Percentiles rank a stretch among this genome's conserved stretches.
Conservation (phyloP, 2,329 filamentous ascomycete species). For the Orbilia blumenaviensis region DNA sequence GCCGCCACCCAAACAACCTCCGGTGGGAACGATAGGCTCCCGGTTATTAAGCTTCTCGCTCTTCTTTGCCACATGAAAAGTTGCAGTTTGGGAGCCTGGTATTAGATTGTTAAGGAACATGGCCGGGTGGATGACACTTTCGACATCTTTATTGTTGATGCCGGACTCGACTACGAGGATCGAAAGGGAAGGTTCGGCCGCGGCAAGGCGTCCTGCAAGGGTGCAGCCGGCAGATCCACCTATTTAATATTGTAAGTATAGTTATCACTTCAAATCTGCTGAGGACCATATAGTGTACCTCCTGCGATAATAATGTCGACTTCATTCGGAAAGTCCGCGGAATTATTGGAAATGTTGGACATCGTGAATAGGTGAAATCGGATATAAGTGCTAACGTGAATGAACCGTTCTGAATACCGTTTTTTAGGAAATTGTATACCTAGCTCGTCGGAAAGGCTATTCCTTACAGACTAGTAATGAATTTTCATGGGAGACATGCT, state of each 20-base stretch:
- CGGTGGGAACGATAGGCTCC: conserved; percentile 62
- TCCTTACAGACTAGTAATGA: not conserved
- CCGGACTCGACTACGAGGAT: conserved; percentile 68
- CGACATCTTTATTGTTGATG: conserved; percentile 66
- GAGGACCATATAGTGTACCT: conserved; percentile 4
- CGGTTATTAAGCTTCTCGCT: conserved; percentile 64
- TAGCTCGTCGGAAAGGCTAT: not conserved
- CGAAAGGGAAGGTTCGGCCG: conserved; percentile 65
- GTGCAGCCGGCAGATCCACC: conserved; percentile 66
- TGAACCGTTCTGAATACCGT: not conserved
- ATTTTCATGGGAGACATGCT: not conserved
- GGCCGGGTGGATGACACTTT: conserved; percentile 66
- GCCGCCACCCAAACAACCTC: conserved; percentile 70
- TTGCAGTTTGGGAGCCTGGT: conserved; percentile 65
- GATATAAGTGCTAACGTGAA: not conserved
- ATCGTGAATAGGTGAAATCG: not conserved
- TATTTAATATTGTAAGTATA: conserved; percentile 43
- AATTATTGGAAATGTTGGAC: conserved; percentile 38
- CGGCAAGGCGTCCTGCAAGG: conserved; percentile 65
- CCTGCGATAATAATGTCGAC: conserved; percentile 52
- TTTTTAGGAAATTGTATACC: not conserved
- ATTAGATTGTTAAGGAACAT: conserved; percentile 65
- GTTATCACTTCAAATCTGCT: not conserved
- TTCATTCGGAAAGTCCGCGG: conserved; percentile 20
- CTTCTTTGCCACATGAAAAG: conserved; percentile 66